Conservation (phyloP, 257 asterid species). For the Nicotiana undulata region DNA sequence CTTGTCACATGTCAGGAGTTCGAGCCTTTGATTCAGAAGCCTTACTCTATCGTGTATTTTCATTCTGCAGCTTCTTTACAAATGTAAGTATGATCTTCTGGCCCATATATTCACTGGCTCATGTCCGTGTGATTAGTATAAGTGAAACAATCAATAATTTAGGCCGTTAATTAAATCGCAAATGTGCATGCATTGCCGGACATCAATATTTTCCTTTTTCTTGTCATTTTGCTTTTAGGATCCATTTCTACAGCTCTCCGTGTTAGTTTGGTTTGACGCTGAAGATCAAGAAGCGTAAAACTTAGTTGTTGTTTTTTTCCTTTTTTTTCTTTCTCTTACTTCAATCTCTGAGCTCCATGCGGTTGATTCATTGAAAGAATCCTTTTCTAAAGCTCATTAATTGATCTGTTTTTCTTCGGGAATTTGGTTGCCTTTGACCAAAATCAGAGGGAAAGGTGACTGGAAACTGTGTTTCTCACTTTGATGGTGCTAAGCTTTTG, state of each 20-base stretch:
- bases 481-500: neutral
- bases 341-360: neutral
- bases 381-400: neutral
- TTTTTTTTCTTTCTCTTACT: neutral
- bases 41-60: conserved; percentile 79
- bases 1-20: conserved; percentile 61
- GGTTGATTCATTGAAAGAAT: neutral
- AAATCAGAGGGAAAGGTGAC: neutral
- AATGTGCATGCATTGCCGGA: neutral
- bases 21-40: conserved; percentile 96
- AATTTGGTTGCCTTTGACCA: neutral
- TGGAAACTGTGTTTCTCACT: neutral
- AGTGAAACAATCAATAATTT: neutral
- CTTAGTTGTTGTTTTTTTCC: too few species aligned
- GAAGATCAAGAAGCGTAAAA: neutral
- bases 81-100: conserved; percentile 40
- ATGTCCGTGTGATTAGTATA: neutral
- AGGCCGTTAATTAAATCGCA: neutral
- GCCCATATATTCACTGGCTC: neutral
- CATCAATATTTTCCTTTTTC: neutral
- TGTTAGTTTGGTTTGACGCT: neutral
- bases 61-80: conserved; percentile 95
- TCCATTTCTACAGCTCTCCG: neutral
- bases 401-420: neutral
- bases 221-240: neutral